These are phyloP conservation scores for Populus hybrid DNA, from an alignment of 441 rosid species.

Conservation along the genomic window DNA sequence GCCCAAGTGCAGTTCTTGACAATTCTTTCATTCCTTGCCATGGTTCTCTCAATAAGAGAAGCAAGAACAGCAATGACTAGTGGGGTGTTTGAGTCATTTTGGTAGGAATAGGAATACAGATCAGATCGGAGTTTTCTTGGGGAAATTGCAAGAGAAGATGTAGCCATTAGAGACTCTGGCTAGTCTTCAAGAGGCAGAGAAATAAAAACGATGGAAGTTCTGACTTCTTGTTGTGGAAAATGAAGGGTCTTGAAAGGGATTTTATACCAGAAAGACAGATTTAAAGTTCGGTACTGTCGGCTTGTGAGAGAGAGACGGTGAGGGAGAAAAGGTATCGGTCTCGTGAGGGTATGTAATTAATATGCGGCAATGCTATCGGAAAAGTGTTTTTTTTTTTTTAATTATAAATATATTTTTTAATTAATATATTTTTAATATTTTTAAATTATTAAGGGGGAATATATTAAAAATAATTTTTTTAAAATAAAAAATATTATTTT, in stretches of 20 bases:
- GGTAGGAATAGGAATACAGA: slow-evolving; percentile 57
- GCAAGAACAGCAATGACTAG: slow-evolving; percentile 73
- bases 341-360: not conserved
- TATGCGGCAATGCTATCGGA: too few relatives aligned
- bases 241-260: slow-evolving; percentile 3
- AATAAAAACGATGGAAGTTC: not conserved
- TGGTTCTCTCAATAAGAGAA: slow-evolving; percentile 63
- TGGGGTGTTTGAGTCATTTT: slow-evolving; percentile 52
- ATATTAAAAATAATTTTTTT: too few relatives aligned
- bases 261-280: slow-evolving; percentile 12
- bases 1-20: slow-evolving; percentile 42
- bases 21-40: slow-evolving; percentile 63
- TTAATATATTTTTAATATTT: too few relatives aligned
- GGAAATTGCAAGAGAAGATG: slow-evolving; percentile 49
- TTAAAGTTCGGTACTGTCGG: not conserved
- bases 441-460: too few relatives aligned
- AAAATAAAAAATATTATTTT: too few relatives aligned
- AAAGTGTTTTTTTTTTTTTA: too few relatives aligned
- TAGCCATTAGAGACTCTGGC: slow-evolving; percentile 20
- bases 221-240: not conserved
- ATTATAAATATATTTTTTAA: too few relatives aligned
- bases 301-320: not conserved
- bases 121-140: slow-evolving; percentile 80
- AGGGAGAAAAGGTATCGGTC: not conserved
- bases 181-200: not conserved